These are phyloP conservation scores for Citrus medica DNA, from an alignment of 345 rosid species.

Conservation along the genomic window DNA sequence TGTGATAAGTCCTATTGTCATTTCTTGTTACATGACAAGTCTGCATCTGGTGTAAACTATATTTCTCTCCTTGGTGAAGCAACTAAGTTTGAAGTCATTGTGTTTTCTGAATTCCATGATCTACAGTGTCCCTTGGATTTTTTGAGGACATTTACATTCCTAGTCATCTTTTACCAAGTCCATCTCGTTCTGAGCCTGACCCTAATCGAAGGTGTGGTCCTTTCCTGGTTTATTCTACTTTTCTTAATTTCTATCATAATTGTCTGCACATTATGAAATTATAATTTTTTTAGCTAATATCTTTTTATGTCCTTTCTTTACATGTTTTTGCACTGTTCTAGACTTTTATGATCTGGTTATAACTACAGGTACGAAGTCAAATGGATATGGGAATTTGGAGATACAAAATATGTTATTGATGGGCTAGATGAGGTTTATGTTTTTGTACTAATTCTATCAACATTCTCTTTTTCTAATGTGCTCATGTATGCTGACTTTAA, in stretches of 20 bases:
- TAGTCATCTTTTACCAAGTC: constrained; percentile 49
- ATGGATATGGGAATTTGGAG: constrained; percentile 71
- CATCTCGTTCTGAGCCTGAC: constrained; percentile 45
- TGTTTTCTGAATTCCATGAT: constrained; percentile 3
- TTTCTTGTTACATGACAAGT: not conserved
- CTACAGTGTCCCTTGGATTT: constrained; percentile 89
- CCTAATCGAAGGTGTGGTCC: constrained; percentile 46
- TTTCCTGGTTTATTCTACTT: not conserved
- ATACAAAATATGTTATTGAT: constrained; percentile 40
- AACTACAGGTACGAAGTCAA: constrained; percentile 52
- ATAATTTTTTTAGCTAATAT: not conserved
- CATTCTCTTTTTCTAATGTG: not conserved
- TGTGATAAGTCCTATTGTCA: not conserved
- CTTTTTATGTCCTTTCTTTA: not conserved
- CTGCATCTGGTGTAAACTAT: not conserved
- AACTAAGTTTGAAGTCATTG: not conserved
- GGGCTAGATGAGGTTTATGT: constrained; percentile 55
- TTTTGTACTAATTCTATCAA: not conserved
- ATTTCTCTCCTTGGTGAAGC: not conserved
- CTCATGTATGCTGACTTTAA: not conserved
- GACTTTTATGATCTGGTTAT: not conserved
- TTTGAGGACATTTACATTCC: constrained; percentile 81
- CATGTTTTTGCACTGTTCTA: not conserved
- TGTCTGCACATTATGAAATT: not conserved
- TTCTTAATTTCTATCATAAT: not conserved